Percentiles rank a stretch among this genome's conserved stretches.
Conservation (phyloP, 1,139 yeast species). For the Taiozyma sp. region DNA sequence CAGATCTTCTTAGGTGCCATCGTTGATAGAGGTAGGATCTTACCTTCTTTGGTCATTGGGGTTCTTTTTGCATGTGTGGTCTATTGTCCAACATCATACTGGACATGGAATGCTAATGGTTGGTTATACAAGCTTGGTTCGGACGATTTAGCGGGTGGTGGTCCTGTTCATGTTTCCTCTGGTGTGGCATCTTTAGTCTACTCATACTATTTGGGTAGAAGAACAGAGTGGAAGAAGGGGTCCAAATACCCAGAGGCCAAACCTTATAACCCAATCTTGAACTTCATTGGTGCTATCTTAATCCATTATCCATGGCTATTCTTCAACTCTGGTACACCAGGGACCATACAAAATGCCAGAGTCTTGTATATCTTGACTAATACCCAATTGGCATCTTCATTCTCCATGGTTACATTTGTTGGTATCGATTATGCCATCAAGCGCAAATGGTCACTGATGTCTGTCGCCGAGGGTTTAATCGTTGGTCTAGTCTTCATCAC, state of each 20-base stretch:
- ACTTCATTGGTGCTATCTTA: slow-evolving; percentile 42
- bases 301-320: slow-evolving; percentile 52
- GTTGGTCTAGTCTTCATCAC: slow-evolving; percentile 48
- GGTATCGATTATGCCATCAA: slow-evolving; percentile 32
- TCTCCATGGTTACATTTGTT: slow-evolving; percentile 36
- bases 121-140: slow-evolving; percentile 40
- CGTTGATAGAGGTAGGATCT: slow-evolving; percentile 39
- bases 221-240: slow-evolving; percentile 33
- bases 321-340: slow-evolving; percentile 46
- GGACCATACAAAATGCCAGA: slow-evolving; percentile 38
- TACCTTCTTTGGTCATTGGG: slow-evolving; percentile 39
- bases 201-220: slow-evolving; percentile 37
- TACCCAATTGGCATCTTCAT: slow-evolving; percentile 44
- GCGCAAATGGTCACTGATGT: slow-evolving; percentile 39
- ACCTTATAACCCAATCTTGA: slow-evolving; percentile 38
- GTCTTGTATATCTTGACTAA: slow-evolving; percentile 45
- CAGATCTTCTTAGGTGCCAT: slow-evolving; percentile 45
- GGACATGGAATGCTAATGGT: slow-evolving; percentile 43
- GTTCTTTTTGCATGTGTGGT: slow-evolving; percentile 38
- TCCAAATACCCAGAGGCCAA: slow-evolving; percentile 25
- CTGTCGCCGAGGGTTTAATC: slow-evolving; percentile 46
- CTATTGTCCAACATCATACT: slow-evolving; percentile 41
- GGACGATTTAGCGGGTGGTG: slow-evolving; percentile 47
- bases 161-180: slow-evolving; percentile 46
- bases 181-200: slow-evolving; percentile 42